Percentiles rank a stretch among this genome's conserved stretches.
These are phyloP conservation scores for Grosmannia clavigera DNA, from an alignment of 2,329 filamentous ascomycete genomes.

Conservation along the genomic window DNA sequence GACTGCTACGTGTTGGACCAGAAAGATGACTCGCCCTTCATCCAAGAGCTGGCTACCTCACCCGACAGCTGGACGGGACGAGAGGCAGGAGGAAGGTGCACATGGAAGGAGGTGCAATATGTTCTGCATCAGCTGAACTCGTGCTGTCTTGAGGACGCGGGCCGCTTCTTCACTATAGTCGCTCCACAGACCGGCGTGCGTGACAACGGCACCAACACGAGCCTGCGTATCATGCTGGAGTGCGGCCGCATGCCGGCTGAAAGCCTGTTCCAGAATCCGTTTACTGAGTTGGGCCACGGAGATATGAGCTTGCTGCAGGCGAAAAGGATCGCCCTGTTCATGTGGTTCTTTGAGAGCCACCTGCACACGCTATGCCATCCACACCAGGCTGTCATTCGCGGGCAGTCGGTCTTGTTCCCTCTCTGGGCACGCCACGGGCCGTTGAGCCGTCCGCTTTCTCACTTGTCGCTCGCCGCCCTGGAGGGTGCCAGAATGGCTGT, in stretches of 20 bases:
- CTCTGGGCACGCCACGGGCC: background rate
- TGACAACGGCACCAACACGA: background rate
- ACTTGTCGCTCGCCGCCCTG: background rate
- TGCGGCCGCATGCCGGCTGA: background rate
- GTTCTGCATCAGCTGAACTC: background rate
- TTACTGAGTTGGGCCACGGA: background rate
- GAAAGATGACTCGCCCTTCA: background rate
- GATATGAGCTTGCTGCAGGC: background rate
- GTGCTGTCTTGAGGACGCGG: background rate
- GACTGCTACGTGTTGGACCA: background rate
- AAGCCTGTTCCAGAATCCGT: background rate
- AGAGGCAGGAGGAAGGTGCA: background rate
- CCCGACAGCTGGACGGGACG: background rate
- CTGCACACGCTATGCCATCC: background rate
- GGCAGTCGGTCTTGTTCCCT: background rate
- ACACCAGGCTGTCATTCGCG: background rate
- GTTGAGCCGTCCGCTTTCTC: background rate
- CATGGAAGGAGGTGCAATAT: background rate
- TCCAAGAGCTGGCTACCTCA: background rate
- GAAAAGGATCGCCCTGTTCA: background rate
- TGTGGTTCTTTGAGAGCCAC: slow-evolving; percentile 1
- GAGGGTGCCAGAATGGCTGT: background rate
- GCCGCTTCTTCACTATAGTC: background rate
- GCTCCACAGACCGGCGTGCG: background rate
- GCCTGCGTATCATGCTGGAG: background rate